A percentile compares a stretch with the other conserved stretches of the same genome.
Conservation (phyloP, 352 stramenopile genomes). For the Sclerospora graminicola region DNA sequence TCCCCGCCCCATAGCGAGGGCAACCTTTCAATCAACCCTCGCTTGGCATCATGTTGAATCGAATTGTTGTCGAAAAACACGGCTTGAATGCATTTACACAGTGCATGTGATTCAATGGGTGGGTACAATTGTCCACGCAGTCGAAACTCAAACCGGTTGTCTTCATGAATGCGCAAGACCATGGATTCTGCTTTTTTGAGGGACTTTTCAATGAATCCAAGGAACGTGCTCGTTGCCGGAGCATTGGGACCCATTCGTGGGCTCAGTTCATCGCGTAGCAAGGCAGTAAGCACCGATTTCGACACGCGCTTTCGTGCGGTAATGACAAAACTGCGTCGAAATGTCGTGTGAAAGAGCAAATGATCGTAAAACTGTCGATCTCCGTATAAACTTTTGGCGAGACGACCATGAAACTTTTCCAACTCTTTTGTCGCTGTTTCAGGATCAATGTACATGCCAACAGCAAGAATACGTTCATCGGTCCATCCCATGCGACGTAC, state of each 20-base stretch:
- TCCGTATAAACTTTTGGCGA: slow-evolving; percentile 51
- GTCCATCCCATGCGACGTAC: slow-evolving; percentile 76
- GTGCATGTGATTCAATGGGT: slow-evolving; percentile 48
- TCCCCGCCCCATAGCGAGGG: slow-evolving; percentile 64
- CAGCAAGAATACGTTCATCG: slow-evolving; percentile 69
- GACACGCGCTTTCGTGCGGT: slow-evolving; percentile 70
- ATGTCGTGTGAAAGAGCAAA: slow-evolving; percentile 40
- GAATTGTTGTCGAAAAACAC: slow-evolving; percentile 77
- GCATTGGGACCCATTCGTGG: slow-evolving; percentile 51
- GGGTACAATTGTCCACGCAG: slow-evolving; percentile 57
- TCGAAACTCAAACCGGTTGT: slow-evolving; percentile 58
- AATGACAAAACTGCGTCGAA: slow-evolving; percentile 68
- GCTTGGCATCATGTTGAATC: slow-evolving; percentile 74
- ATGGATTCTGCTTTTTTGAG: slow-evolving; percentile 75
- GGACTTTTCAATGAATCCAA: slow-evolving; percentile 74
- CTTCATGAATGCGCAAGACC: slow-evolving; percentile 56
- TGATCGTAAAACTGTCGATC: slow-evolving; percentile 72
- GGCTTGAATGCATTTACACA: slow-evolving; percentile 60
- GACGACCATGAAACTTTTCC: slow-evolving; percentile 39
- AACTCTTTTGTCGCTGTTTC: slow-evolving; percentile 45
- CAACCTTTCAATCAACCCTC: slow-evolving; percentile 55
- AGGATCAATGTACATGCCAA: slow-evolving; percentile 71
- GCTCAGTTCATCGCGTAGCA: slow-evolving; percentile 59
- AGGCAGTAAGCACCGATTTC: slow-evolving; percentile 53
- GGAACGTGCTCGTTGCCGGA: slow-evolving; percentile 43